Evolutionary conservation across 2,329 filamentous ascomycete species (phyloP).

Genomic region (Pseudogymnoascus sp.): DNA sequence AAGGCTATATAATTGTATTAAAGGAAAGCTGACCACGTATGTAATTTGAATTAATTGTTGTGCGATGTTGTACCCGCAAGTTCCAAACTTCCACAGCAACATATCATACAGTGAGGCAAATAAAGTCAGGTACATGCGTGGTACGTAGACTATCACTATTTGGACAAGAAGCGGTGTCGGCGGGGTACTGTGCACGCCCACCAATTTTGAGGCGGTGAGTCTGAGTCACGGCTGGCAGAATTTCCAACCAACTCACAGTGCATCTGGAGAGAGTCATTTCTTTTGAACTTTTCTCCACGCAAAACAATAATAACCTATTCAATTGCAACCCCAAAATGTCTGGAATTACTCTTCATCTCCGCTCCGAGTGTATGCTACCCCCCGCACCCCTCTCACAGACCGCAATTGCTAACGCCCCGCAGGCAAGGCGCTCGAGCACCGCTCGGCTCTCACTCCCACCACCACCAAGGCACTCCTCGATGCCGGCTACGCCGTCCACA

Average conservation of each 20-base stretch:
- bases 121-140: not conserved
- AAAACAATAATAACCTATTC: constrained; percentile 13
- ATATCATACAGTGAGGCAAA: not conserved
- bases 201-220: not conserved
- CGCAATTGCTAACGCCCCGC: constrained; percentile 15
- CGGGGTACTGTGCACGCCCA: not conserved
- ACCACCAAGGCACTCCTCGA: constrained; percentile 52
- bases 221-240: constrained; percentile 14
- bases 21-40: not conserved
- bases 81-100: not conserved
- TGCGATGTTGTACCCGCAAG: not conserved
- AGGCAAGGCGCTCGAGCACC: constrained; percentile 34
- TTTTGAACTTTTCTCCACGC: constrained; percentile 9
- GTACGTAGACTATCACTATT: not conserved
- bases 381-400: constrained; percentile 10
- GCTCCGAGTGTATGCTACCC: constrained; percentile 30
- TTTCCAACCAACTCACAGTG: constrained; percentile 11
- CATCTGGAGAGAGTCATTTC: not conserved
- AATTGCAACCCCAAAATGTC: constrained; percentile 21
- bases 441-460: constrained; percentile 30
- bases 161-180: not conserved
- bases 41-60: not conserved
- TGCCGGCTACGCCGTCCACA: constrained; percentile 59
- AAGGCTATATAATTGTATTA: not conserved
- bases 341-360: constrained; percentile 29